Base-by-base conservation (phyloP, 805 yeast species). In the Saturnispora besseyi region DNA sequence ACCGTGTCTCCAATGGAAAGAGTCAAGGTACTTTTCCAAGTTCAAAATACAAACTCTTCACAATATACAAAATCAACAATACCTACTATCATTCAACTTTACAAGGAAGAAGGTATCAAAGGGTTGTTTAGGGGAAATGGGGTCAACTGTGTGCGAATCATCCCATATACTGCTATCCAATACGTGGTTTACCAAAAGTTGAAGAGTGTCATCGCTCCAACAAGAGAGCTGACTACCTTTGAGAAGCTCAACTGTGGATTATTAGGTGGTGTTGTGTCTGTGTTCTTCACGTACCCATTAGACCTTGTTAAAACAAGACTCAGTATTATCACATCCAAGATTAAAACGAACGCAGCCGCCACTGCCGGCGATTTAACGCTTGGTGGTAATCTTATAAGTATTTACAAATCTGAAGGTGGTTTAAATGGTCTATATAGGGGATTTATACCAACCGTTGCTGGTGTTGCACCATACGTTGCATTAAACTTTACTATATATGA, bases 391-490 rank as follows among this genome's bases (percentile, higher is more conserved):
- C 62, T 86, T 50, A 58, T 54, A 33, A 68, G 72, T 15, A 87
- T 89, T 21, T 87, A 85, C 65, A 59, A 57, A 13, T 75, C 73
- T 13, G 99, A 91, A 67, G 98, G 98, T 34, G 96, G 96, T 0
- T 24, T 87, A 8, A 53, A 62, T 2, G 95, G 89, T 0, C 70
- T 91, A 13, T 91, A 87, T 62, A 73, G 90, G 46, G 99, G 99
- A 3, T 72, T 90, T 11, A 71, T 82, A 53, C 96, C 98, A n/a
- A 91, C 98, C 0, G 79, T 90, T 1, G 67, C 87, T 51, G 97
- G 98, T 1, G 96, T 93, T 21, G 97, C 96, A 1, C 97, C 98
- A 1, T 93, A 90, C 61, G 96, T 88, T 31, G 96, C 96, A 4
- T 76, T 91, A 47, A 91, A 90, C 66, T 91, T 91, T 63, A 84